Evolutionary conservation across 2,329 filamentous ascomycete genomes (phyloP), one percentile per base, ranked within the genome.

Genomic region (Amylocarpus encephaloides): DNA sequence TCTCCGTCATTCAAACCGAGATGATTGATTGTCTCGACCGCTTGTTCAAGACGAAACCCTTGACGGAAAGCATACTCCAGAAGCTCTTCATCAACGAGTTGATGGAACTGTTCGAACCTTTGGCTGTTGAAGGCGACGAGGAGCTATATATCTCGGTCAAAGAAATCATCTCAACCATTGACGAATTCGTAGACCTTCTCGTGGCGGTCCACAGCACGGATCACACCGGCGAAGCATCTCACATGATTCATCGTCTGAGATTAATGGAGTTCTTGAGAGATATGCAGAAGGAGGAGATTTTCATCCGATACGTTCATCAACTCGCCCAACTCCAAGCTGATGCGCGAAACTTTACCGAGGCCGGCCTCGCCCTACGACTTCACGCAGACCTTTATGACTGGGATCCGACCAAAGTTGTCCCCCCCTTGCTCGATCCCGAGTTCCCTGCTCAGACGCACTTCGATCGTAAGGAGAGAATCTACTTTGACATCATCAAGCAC

Each of bases 251-350:
- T 67, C 88, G 89, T 0, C 72, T 97, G 46, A 82, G 88, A 49
- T 73, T 97, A 22, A 96, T 97, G 91, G 89, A 96, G 60, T 97
- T 96, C 69, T 77, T 97, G 60, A 86, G 90, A 58, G 90, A 96
- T 64, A 95, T 96, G 85, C 88, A 94, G 59, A 95, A 95, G 64
- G 90, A 95, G 66, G 91, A 96, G 62, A 95, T 96, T 50, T 97
- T 95, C 67, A 86, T 95, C 57, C 85, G 90, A 57, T 96, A 97
- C 62, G 91, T 97, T 12, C 92, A 97, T 65, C 90, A 96, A 67
- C 77, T 97, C 16, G 88, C 90, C 2, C 73, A 82, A 35, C 73
- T 93, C 11, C 92, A 97, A 66, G 77, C 79, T 7, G 79, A 84
- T 36, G 79, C 86, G 3, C 77, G 85, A 51, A 93, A 95, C 61